Evolutionary conservation across 106 monocot genomes (phyloP), one percentile per base, ranked within the genome.

Genomic region (Platanthera guangdongensis): DNA sequence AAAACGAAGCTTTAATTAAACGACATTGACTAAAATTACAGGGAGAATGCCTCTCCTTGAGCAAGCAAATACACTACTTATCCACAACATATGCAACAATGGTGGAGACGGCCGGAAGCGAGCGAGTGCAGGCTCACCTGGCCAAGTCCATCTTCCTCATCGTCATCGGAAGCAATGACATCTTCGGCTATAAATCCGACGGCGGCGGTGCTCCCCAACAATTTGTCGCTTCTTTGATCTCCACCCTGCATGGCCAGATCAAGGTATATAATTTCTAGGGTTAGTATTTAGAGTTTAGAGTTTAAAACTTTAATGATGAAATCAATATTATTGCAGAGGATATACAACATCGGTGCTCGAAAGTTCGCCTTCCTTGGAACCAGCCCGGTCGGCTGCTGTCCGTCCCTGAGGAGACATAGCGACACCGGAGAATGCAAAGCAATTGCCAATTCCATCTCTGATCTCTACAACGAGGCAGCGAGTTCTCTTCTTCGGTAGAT

Each of bases 131-230:
- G 57, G 21, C 57, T 39, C 86, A 86, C 74, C 68, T 91, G 11
- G 74, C 87, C 15, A 87, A 65, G 47, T 94, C 91, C 11, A 74
- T 94, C 70, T 91, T 91, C 47, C 71, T 28, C 25, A 11, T 91
- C 15, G 64, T 86, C 14, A 76, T 89, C n/a, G 94, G 94, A 76
- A 94, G 91, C 89, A 94, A 94, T 60, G 91, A 94, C 82, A 80
- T 94, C 9, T 72, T 91, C 12, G 52, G 68, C 5, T 94, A 84
- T 71, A 81, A 19, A 60, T 80, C 81, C 9, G 76, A 55, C 68
- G 6, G 48, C 45, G 21, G 75, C 6, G 19, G 5, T 3, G 69
- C 80, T 52, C 67, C 75, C 16, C 82, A 88, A 22, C 82, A 91
- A 46, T 83, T 87, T 71, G 78, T 88, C 0, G 74, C 71, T 57